Base-by-base conservation (phyloP, 2,329 filamentous ascomycete genomes). In the Xylariaceae sp. region DNA sequence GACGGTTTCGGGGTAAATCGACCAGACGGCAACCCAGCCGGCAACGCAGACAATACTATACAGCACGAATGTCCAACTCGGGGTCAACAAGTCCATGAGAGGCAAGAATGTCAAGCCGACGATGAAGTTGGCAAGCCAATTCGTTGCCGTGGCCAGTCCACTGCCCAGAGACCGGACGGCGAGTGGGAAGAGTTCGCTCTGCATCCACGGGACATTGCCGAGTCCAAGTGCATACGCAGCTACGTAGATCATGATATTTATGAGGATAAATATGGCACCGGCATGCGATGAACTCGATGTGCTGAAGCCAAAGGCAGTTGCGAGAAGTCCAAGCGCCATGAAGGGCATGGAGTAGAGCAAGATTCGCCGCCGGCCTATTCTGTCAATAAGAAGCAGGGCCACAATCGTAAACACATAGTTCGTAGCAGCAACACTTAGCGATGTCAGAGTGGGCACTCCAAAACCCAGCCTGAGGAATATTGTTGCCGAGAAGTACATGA, bases 161-260 rank as follows among this genome's bases (percentile, higher is more conserved):
- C 87, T 89, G 34, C 89, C 90, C 1, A 90, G 74, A 3, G 87
- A 86, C 53, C 89, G 85, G 51, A 92, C 88, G 35, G 81, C 80
- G 52, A 92, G 78, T 0, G 92, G 89, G 70, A 97, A 97, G 37
- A 96, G 82, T 76, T 97, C 93, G 66, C 88, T 90, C 76, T 96
- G 92, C 81, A 96, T 93, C 93, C 93, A 97, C 0, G 93, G 92
- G 2, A 97, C 91, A 67, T 92, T 95, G 7, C 93, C 93, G 1
- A 97, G 80, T 2, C 93, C 93, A 1, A 92, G 79, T 1, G 93
- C 93, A 71, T 95, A 97, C 0, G 88, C 81, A 7, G 90, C 88
- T 1, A 96, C 92, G 73, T 95, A 97, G 6, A 91, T 66, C 73
- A 92, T 88, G 72, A 97, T 87, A 64, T 88, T 88, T 47, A 83